These are phyloP conservation scores for Vaucheria bursata DNA, from an alignment of 352 stramenopile genomes.

Conservation along the genomic window DNA sequence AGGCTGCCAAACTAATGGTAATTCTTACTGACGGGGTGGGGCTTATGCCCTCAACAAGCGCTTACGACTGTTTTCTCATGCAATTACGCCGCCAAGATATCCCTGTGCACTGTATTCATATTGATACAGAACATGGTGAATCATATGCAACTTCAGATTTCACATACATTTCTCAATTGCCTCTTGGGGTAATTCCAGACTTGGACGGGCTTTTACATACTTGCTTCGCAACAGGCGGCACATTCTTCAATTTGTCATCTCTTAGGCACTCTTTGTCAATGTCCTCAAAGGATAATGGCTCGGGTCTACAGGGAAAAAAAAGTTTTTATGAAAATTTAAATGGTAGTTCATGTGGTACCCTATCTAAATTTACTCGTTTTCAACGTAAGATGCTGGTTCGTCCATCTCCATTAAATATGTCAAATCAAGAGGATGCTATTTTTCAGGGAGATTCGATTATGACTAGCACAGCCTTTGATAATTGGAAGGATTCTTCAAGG, in stretches of 20 bases:
- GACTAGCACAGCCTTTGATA: not conserved
- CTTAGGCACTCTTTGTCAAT: slow-evolving; percentile 7
- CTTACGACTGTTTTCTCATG: slow-evolving; percentile 36
- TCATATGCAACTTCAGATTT: not conserved
- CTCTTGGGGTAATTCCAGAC: slow-evolving; percentile 11
- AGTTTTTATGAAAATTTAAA: no score
- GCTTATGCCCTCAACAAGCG: slow-evolving; percentile 14
- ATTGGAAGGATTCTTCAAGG: no score
- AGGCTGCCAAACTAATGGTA: slow-evolving; percentile 24
- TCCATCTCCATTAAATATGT: slow-evolving; percentile 16
- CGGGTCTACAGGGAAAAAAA: not conserved
- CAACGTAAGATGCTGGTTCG: slow-evolving; percentile 23
- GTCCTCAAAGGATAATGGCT: not conserved
- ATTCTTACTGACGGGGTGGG: slow-evolving; percentile 31
- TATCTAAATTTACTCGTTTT: not conserved
- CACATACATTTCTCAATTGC: not conserved
- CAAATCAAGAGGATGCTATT: not conserved
- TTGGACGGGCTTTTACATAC: slow-evolving; percentile 24
- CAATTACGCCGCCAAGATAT: slow-evolving; percentile 30
- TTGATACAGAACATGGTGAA: no score
- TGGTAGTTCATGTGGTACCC: not conserved
- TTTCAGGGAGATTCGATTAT: not conserved
- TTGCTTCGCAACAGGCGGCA: slow-evolving; percentile 17
- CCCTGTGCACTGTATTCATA: slow-evolving; percentile 19
- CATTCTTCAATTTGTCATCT: slow-evolving; percentile 19